Evolutionary conservation across 495 filamentous ascomycete species (phyloP), one percentile per base, ranked within the genome.

Genomic region (Glutinoglossum americanum): DNA sequence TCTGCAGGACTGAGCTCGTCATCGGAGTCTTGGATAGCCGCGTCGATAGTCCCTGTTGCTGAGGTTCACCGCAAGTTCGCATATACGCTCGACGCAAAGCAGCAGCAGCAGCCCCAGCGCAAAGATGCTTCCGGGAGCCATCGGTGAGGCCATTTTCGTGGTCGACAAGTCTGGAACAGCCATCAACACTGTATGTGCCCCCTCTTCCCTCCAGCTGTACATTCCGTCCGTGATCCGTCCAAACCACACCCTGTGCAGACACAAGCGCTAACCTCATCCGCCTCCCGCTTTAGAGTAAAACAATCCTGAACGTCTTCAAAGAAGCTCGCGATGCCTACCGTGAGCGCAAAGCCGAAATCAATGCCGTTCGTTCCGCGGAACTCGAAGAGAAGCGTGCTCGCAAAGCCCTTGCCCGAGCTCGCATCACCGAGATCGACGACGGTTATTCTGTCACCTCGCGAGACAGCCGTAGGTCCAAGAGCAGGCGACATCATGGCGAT

Each of bases 101-200:
- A 35, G 32, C 32, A 35, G 32, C 32, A 35, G 32, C 32, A 35
- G 32, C 32, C 11, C 32, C 5, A 48, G 6, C 5, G 17, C 15
- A 48, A 55, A 59, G 10, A 59, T 59, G 57, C n/a, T 27, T 26
- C 23, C 57, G 0, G 47, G 17, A 19, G 57, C 57, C 32, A 63
- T 84, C 30, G 75, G 76, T 55, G 72, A 94, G 71, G 86, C 87
- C 44, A 82, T 95, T 64, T 87, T 87, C 57, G 85, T 95, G 57
- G 80, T 95, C 69, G 89, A 95, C 72, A 85, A 84, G 64, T 93
- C 88, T 59, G 87, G 87, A 59, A 90, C 94, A 74, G 80, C 93
- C 9, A 85, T 95, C 55, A 89, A 82, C 75, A 92, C 84, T 58
- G 87, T 92, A 77, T 69, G 85, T 71, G 32, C 57, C 26, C 9